Base-by-base conservation (phyloP, 2,329 filamentous ascomycete species). In the Beauveria asiatica region DNA sequence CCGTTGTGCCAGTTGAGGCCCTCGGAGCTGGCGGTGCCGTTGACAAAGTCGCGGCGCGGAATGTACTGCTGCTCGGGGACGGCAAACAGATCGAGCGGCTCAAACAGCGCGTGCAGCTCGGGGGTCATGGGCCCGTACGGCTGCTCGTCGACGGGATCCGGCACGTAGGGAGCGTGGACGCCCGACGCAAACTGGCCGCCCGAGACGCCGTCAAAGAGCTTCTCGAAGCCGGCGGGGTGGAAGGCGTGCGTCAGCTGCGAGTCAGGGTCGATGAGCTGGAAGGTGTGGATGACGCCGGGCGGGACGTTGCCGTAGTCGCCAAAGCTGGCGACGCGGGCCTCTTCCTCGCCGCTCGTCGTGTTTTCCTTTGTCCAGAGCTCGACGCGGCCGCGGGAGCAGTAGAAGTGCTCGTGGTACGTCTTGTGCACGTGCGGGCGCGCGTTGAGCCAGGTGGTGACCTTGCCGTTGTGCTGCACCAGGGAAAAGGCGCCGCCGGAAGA, bases 231-330 rank as follows among this genome's bases (percentile, higher is more conserved):
- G 21, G 53, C 66, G 1, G 66, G 66, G 57, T 66, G 64, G 46
- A 64, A 67, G 33, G 64, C 60, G 56, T 67, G 66, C 11, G 64
- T 62, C 2, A 67, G 63, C 58, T 65, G 63, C 13, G 64, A 57
- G 33, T 67, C 66, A 3, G 65, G 65, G 37, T 65, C 65, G 17
- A 59, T 55, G 23, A 65, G 63, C 59, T 67, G 66, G 49, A 67
- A 67, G 2, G 65, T 67, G 57, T 67, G 66, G 19, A 67, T 64
- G 4, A 59, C 54, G 9, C 60, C 60, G 9, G 64, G 64, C 3
- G 65, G 65, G 21, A 66, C 53, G 25, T 61, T 67, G 25, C 62
- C 65, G 30, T 66, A 67, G 53, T 67, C 65, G 23, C 65, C 65
- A 3, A 42, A 17, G 21, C 62, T 64, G n/a, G 48, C 63, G 1